Percentiles rank a stretch among this genome's conserved stretches.
Conservation (phyloP, 163 green algal genomes). For the Chloroidium sp. region DNA sequence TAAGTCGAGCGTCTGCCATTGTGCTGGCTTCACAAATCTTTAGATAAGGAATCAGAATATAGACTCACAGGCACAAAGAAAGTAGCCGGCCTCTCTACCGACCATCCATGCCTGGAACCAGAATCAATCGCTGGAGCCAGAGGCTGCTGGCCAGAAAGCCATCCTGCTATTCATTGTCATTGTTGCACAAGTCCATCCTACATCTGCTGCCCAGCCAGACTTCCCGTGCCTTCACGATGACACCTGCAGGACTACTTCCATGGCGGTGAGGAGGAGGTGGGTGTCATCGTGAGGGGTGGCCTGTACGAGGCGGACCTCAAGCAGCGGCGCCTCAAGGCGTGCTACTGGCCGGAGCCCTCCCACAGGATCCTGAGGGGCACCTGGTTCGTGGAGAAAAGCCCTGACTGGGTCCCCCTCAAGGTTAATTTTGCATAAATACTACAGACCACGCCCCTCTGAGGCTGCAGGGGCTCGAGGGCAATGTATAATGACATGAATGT, state of each 20-base stretch:
- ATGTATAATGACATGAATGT: no score
- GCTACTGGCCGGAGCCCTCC: slow-evolving; percentile 35
- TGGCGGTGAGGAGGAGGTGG: slow-evolving; percentile 3
- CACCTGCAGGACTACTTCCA: slow-evolving; percentile 16
- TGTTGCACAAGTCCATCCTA: not conserved
- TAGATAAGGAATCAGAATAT: no score
- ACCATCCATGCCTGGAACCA: not conserved
- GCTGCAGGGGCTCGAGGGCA: no score
- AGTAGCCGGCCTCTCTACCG: not conserved
- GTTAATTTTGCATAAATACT: not conserved
- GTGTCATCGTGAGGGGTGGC: slow-evolving; percentile 30
- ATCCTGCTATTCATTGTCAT: not conserved
- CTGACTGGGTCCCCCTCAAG: slow-evolving; percentile 43
- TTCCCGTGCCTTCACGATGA: not conserved
- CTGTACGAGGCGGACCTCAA: slow-evolving; percentile 45
- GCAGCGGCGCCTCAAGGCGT: slow-evolving; percentile 28
- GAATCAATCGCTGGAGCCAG: not conserved
- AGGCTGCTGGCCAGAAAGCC: slow-evolving; percentile 2
- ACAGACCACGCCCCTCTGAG: no score
- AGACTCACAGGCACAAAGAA: not conserved
- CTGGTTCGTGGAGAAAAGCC: slow-evolving; percentile 52
- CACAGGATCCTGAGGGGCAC: slow-evolving; percentile 47
- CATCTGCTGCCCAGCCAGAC: not conserved
- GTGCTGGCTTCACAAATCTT: no score
- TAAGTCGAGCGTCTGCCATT: no score